Conservation (phyloP, 2,329 filamentous ascomycete genomes). For the Apiospora malaysiana region DNA sequence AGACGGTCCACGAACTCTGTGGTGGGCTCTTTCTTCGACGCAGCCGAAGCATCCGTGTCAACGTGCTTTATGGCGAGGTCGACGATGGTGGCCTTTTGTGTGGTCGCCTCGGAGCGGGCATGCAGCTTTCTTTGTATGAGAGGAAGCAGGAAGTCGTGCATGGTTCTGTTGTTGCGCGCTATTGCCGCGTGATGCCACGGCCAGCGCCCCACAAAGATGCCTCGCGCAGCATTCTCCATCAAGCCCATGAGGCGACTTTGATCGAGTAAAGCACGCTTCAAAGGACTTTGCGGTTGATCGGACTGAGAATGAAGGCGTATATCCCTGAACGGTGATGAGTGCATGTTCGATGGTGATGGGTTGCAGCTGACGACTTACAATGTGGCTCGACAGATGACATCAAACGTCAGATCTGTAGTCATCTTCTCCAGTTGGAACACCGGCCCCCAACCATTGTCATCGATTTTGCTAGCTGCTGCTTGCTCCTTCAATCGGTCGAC, state of each 20-base stretch:
- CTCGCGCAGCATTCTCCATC: neutral
- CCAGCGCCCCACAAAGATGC: neutral
- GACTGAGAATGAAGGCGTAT: neutral
- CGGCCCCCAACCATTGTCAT: slow-evolving; percentile 26
- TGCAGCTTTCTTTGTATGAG: neutral
- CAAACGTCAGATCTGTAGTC: slow-evolving; percentile 31
- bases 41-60: neutral
- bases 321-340: neutral
- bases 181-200: neutral
- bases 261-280: neutral
- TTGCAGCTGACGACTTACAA: slow-evolving; percentile 27
- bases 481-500: slow-evolving; percentile 26
- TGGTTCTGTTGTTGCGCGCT: neutral
- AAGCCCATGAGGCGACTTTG: neutral
- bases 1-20: slow-evolving; percentile 26
- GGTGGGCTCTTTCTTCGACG: neutral
- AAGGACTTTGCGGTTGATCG: neutral
- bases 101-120: slow-evolving; percentile 32
- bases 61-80: neutral
- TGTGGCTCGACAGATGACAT: slow-evolving; percentile 32
- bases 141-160: neutral
- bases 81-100: neutral
- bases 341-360: neutral
- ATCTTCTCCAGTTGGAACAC: slow-evolving; percentile 32
- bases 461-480: neutral